phyloP scores from a whole-genome alignment of 257 asterid genomes.

The Capsicum pubescens region DNA sequence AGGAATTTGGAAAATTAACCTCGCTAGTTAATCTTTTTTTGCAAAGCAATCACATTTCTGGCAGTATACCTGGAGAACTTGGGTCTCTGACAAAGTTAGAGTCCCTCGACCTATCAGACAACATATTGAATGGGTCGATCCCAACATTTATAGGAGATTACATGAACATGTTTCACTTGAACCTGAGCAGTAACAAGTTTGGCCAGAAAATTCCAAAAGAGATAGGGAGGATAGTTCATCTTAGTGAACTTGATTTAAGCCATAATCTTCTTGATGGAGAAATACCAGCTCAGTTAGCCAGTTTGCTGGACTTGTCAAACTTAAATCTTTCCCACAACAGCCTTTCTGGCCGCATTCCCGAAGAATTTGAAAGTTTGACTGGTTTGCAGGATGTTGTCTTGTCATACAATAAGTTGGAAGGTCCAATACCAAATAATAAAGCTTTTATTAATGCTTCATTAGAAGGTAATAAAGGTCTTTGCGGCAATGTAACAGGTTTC shows the following conservation, averaged over 20 bases:
- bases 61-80: neutral
- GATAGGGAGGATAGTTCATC: neutral
- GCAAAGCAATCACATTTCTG: neutral
- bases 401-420: constrained; percentile 26
- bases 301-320: neutral
- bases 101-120: neutral
- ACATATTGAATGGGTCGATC: constrained; percentile 17
- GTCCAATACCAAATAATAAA: neutral
- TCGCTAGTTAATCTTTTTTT: neutral
- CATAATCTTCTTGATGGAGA: neutral
- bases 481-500: neutral
- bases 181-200: constrained; percentile 18
- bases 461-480: constrained; percentile 3
- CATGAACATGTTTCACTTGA: neutral
- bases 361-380: neutral
- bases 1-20: neutral
- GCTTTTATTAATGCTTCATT: neutral
- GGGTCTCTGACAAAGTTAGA: neutral
- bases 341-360: neutral
- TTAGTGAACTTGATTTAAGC: constrained; percentile 9
- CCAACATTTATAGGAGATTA: neutral
- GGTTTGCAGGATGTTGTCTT: neutral
- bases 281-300: neutral
- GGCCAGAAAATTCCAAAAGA: neutral
- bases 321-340: constrained; percentile 17